A percentile compares a stretch with the other conserved stretches of the same genome.
These are phyloP conservation scores for Paecilomyces sp. DNA, from an alignment of 2,329 filamentous ascomycete species.

Conservation along the genomic window DNA sequence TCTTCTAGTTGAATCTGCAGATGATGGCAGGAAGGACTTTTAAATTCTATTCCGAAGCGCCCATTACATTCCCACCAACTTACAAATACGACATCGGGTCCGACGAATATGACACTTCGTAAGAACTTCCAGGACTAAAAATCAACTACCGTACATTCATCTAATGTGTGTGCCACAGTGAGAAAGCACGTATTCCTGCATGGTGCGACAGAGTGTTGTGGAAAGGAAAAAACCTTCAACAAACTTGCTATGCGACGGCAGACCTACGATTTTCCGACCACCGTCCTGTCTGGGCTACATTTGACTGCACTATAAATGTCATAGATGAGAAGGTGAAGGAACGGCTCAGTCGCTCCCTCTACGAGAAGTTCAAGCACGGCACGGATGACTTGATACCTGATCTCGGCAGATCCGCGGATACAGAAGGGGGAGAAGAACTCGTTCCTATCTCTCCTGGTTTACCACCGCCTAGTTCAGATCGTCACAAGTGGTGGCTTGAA, in stretches of 20 bases:
- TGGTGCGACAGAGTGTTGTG: slow-evolving; percentile 94
- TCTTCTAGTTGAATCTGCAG: slow-evolving; percentile 71
- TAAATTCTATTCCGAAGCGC: slow-evolving; percentile 82
- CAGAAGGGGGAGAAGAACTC: slow-evolving; percentile 67
- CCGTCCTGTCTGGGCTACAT: slow-evolving; percentile 86
- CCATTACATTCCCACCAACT: slow-evolving; percentile 82
- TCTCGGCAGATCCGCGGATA: slow-evolving; percentile 13
- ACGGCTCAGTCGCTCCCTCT: slow-evolving; percentile 65
- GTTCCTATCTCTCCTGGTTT: slow-evolving; percentile 74
- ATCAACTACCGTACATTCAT: not conserved
- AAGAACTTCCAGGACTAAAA: slow-evolving; percentile 27
- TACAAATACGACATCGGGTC: slow-evolving; percentile 92
- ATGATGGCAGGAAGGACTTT: slow-evolving; percentile 92
- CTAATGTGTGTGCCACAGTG: slow-evolving; percentile 42
- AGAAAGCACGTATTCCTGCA: slow-evolving; percentile 89
- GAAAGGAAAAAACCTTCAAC: slow-evolving; percentile 75
- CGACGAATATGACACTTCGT: slow-evolving; percentile 88
- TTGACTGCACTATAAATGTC: slow-evolving; percentile 74
- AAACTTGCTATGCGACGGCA: slow-evolving; percentile 74
- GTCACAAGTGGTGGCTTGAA: slow-evolving; percentile 59
- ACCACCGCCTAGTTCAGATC: slow-evolving; percentile 56
- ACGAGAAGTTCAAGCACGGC: slow-evolving; percentile 58
- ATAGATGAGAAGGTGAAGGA: slow-evolving; percentile 70
- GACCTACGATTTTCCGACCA: slow-evolving; percentile 89
- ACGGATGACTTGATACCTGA: slow-evolving; percentile 44